A percentile compares a stretch with the other conserved stretches of the same genome.
Evolutionary conservation across 2,329 filamentous ascomycete species (phyloP).

Genomic region (Thielaviopsis euricoi): DNA sequence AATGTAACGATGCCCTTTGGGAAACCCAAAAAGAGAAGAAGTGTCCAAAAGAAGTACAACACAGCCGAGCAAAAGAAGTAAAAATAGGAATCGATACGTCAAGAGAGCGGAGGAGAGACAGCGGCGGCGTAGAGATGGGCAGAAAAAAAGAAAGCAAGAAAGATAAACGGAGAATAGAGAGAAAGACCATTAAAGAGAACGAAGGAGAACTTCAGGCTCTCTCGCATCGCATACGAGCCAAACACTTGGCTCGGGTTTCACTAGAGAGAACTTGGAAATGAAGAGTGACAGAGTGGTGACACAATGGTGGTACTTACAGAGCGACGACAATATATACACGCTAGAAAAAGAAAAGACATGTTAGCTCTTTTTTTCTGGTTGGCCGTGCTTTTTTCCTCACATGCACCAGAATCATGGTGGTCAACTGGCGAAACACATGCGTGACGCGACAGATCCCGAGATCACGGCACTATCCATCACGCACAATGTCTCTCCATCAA

Average conservation of each 20-base stretch:
- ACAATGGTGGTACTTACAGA: constrained; percentile 50
- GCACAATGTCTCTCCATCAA: no score
- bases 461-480: no score
- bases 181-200: background rate
- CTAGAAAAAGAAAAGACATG: constrained; percentile 37
- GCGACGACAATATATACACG: constrained; percentile 77
- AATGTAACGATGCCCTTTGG: background rate
- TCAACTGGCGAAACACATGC: constrained; percentile 3
- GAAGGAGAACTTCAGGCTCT: no score
- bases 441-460: constrained; percentile 9
- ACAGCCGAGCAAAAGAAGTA: background rate
- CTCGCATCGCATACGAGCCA: background rate
- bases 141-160: no score
- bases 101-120: background rate
- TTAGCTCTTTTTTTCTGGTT: constrained; percentile 11
- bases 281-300: background rate
- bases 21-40: background rate
- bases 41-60: background rate
- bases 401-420: constrained; percentile 10
- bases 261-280: background rate
- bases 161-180: background rate
- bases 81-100: no score
- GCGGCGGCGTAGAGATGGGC: background rate
- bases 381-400: background rate
- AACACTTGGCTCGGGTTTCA: background rate